These are phyloP conservation scores for Naganishia randhawae DNA, from an alignment of 768 basidiomycete genomes.

Conservation along the genomic window DNA sequence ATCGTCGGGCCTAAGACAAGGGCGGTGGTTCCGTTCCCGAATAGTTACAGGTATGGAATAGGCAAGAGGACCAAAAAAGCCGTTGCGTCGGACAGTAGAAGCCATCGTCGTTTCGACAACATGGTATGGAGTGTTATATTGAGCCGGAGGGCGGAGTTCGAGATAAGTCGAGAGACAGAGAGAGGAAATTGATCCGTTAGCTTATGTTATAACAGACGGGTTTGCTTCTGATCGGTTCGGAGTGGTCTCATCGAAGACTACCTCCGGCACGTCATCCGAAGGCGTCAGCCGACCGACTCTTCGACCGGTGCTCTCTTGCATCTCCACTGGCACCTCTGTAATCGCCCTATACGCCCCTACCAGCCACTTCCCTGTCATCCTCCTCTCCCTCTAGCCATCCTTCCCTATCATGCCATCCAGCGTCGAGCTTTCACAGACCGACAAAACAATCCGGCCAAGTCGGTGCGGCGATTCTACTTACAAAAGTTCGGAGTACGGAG, in stretches of 20 bases:
- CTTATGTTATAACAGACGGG: no score
- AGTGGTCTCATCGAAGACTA: no score
- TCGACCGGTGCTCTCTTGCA: background rate
- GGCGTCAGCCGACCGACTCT: background rate
- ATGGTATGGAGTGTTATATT: no score
- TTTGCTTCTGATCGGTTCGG: no score
- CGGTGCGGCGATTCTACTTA: background rate
- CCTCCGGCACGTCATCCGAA: background rate
- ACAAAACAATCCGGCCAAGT: background rate
- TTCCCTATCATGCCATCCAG: background rate
- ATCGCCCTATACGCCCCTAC: background rate
- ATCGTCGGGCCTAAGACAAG: constrained; percentile 16
- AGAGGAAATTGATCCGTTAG: background rate
- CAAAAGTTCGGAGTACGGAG: constrained; percentile 22
- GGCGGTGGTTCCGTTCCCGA: no score
- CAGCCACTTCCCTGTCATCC: background rate
- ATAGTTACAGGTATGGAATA: no score
- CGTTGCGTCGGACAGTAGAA: no score
- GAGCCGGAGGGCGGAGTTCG: background rate
- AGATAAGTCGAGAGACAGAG: background rate
- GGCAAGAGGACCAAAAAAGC: background rate
- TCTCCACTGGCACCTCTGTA: background rate
- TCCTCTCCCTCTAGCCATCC: background rate
- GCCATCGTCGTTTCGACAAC: no score
- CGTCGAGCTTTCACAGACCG: background rate